Evolutionary conservation across 1,284 basidiomycete genomes (phyloP).

Genomic region (Amylostereum chailletii): DNA sequence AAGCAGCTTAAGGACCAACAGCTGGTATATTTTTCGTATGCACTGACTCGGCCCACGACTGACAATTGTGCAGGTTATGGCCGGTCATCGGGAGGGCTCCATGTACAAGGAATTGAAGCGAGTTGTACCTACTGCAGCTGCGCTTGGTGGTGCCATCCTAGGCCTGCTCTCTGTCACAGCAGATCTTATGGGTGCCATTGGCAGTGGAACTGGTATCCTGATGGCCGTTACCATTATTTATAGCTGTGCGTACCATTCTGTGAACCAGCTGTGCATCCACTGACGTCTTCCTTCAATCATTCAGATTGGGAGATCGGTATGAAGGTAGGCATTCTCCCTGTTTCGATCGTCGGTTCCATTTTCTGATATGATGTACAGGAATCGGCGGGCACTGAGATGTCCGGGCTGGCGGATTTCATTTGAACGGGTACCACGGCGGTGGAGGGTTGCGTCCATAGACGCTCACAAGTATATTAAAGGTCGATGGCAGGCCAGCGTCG

Average conservation of each 20-base stretch:
- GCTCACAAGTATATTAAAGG: too few relatives aligned
- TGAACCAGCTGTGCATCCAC: too few relatives aligned
- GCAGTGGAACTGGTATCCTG: constrained; percentile 94
- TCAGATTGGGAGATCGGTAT: constrained; percentile 1
- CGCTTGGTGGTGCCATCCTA: constrained; percentile 93
- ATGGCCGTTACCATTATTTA: constrained; percentile 99
- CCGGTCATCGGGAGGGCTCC: constrained; percentile 91
- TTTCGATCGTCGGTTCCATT: neutral
- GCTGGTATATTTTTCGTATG: constrained; percentile 49
- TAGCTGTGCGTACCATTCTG: constrained; percentile 53
- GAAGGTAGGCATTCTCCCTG: neutral
- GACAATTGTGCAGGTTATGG: constrained; percentile 62
- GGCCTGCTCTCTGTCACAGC: constrained; percentile 91
- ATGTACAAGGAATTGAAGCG: constrained; percentile 99
- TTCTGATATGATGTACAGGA: neutral
- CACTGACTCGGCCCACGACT: constrained; percentile 1
- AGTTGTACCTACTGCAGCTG: constrained; percentile 95
- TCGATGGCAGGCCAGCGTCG: too few relatives aligned
- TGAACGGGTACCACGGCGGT: neutral
- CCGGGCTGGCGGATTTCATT: neutral
- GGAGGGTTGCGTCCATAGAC: too few relatives aligned
- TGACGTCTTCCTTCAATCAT: neutral
- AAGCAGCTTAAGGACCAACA: constrained; percentile 98
- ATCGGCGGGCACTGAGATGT: neutral
- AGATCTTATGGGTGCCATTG: constrained; percentile 95